Percentiles rank a stretch among this genome's conserved stretches.
Conservation (phyloP, 2,329 filamentous ascomycete species). For the Apiospora marii region DNA sequence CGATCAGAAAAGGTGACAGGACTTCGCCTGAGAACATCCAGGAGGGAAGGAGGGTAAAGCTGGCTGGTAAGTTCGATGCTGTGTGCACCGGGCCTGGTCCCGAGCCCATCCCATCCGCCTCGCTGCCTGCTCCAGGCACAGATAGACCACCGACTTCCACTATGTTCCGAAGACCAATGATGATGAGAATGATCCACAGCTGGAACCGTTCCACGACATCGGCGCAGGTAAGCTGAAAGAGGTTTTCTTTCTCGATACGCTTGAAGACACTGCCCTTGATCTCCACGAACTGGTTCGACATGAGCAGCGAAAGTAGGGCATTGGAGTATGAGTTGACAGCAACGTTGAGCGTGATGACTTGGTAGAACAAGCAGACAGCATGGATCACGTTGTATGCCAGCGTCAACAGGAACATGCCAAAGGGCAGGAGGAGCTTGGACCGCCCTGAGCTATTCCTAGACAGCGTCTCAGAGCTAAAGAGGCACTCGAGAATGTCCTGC, state of each 20-base stretch:
- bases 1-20: slow-evolving; percentile 89
- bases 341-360: slow-evolving; percentile 97
- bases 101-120: slow-evolving; percentile 54
- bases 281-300: slow-evolving; percentile 98
- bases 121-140: slow-evolving; percentile 61
- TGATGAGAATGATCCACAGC: slow-evolving; percentile 95
- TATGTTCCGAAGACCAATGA: slow-evolving; percentile 95
- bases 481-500: slow-evolving; percentile 94
- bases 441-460: slow-evolving; percentile 87
- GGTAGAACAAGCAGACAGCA: slow-evolving; percentile 89
- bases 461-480: slow-evolving; percentile 92
- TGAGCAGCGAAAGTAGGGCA: slow-evolving; percentile 85
- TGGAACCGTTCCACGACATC: slow-evolving; percentile 98
- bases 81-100: slow-evolving; percentile 68
- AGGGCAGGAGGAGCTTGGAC: slow-evolving; percentile 86
- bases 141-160: slow-evolving; percentile 92
- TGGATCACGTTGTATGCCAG: slow-evolving; percentile 89
- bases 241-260: slow-evolving; percentile 96
- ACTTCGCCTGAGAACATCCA: slow-evolving; percentile 84
- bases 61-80: slow-evolving; percentile 83
- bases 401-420: slow-evolving; percentile 90
- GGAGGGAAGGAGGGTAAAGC: slow-evolving; percentile 87
- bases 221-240: slow-evolving; percentile 95
- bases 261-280: slow-evolving; percentile 99
- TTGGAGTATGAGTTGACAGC: slow-evolving; percentile 99